Evolutionary conservation across 177 flowering plant genomes (phyloP), one percentile per base, ranked within the genome.

Genomic region (Vitis hybrid): DNA sequence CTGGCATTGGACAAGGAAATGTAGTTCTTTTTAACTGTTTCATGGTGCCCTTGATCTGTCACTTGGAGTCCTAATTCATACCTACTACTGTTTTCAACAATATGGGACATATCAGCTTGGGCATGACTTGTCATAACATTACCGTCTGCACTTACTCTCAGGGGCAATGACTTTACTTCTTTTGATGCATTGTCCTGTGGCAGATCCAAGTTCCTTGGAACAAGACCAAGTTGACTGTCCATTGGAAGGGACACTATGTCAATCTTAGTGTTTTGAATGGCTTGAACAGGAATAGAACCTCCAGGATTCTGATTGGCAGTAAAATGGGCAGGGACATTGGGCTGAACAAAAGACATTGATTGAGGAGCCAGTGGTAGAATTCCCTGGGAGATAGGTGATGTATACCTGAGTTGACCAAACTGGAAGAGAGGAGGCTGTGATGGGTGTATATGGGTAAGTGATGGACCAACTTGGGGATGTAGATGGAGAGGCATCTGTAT

Each of bases 401-500:
- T 66, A 73, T 91, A 93, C 59, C 89, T 81, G 11, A 93, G 80
- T 84, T 95, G 99, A 72, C 99, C 98, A 85, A 95, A 95, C 78
- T 95, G 99, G 77, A 93, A 91, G 69, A 89, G 77, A 15, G 97
- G 91, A 73, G 94, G 85, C 64, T 84, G 93, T 32, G 97, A 78
- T 49, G 87, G 83, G 74, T 86, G 97, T 63, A 89, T 66, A 72
- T 90, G 96, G 54, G 87, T 51, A 58, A 90, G 74, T 41, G 98
- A 84, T 54, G 87, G 78, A 35, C 91, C 90, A 76, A 88, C 86
- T 50, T 84, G 97, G 18, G 88, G 91, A 79, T 88, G 94, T 35
- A 94, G 78, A 78, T 88, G 96, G 61, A 95, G 91, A 69, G 99
- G 99, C 98, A 95, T 95, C 85, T 89, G 97, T 65, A 95, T 93